Evolutionary conservation across 1,139 yeast genomes (phyloP).

Genomic region (Blastobotrys capitulatus): DNA sequence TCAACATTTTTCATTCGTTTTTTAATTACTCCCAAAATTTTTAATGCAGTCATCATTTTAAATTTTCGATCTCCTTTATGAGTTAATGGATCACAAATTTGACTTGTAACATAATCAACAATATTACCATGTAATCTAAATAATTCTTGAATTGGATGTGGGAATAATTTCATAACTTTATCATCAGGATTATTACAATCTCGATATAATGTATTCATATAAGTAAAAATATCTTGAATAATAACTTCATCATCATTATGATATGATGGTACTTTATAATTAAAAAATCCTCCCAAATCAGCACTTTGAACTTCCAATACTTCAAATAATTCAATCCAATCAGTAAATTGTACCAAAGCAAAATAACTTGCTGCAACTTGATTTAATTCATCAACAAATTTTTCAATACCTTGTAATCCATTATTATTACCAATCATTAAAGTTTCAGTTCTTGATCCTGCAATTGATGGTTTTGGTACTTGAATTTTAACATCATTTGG

Average conservation of each 20-base stretch:
- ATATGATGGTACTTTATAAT: conserved; percentile 45
- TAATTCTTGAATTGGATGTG: conserved; percentile 62
- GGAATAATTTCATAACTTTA: conserved; percentile 51
- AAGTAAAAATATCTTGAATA: conserved; percentile 64
- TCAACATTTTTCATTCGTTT: conserved; percentile 63
- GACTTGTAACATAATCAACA: conserved; percentile 56
- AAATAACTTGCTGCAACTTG: conserved; percentile 56
- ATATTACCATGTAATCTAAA: conserved; percentile 65
- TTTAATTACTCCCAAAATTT: conserved; percentile 60
- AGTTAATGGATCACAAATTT: conserved; percentile 53
- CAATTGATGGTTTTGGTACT: conserved; percentile 22
- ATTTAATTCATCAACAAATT: conserved; percentile 61
- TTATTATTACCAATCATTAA: conserved; percentile 21
- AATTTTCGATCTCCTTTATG: conserved; percentile 54
- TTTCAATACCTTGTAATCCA: conserved; percentile 40
- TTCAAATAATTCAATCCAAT: conserved; percentile 78
- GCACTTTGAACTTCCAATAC: conserved; percentile 62
- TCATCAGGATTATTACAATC: conserved; percentile 31
- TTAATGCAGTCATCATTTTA: conserved; percentile 64
- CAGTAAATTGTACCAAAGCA: conserved; percentile 55
- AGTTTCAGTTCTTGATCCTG: conserved; percentile 22
- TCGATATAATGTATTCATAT: conserved; percentile 54
- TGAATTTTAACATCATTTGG: conserved; percentile 45
- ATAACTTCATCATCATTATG: conserved; percentile 51
- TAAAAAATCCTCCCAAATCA: conserved; percentile 52